Conservation (phyloP, 1,284 basidiomycete species). For the Psilocybe mexicana region DNA sequence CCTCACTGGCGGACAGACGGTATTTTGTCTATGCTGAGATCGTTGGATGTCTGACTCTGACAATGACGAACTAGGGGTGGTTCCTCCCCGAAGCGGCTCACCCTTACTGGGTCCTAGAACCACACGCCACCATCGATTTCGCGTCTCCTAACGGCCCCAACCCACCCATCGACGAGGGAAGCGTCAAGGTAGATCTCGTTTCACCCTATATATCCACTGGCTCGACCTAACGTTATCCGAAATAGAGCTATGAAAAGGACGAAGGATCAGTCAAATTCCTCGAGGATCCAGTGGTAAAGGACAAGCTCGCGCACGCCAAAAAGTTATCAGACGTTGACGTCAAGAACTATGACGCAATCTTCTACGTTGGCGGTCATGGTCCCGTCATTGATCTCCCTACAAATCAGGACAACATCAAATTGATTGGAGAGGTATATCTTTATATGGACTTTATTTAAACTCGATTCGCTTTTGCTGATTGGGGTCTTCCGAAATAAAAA, state of each 20-base stretch:
- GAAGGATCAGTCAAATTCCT: slow-evolving; percentile 66
- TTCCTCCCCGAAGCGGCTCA: slow-evolving; percentile 79
- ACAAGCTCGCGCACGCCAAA: slow-evolving; percentile 62
- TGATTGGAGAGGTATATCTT: slow-evolving; percentile 54
- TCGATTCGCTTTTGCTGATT: not conserved
- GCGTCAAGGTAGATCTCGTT: slow-evolving; percentile 46
- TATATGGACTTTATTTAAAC: not conserved
- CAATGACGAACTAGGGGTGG: slow-evolving; percentile 51
- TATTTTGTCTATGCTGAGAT: slow-evolving; percentile 28
- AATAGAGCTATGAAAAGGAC: slow-evolving; percentile 59
- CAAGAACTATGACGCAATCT: slow-evolving; percentile 71
- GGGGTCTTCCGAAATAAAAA: not conserved
- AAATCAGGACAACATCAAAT: slow-evolving; percentile 58
- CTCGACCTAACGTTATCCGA: not conserved
- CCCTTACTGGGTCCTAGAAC: slow-evolving; percentile 71
- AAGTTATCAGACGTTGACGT: slow-evolving; percentile 60
- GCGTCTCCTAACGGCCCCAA: slow-evolving; percentile 72
- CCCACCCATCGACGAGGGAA: slow-evolving; percentile 69
- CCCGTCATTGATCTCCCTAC: slow-evolving; percentile 68
- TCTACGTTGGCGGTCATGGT: slow-evolving; percentile 79
- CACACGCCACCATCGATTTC: slow-evolving; percentile 65
- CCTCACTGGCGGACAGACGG: slow-evolving; percentile 58
- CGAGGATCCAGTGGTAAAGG: slow-evolving; percentile 54
- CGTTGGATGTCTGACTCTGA: not conserved
- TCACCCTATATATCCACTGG: not conserved